These are phyloP conservation scores for Mucor ambiguus DNA, from an alignment of 371 early-diverging fungal genomes.

Conservation along the genomic window DNA sequence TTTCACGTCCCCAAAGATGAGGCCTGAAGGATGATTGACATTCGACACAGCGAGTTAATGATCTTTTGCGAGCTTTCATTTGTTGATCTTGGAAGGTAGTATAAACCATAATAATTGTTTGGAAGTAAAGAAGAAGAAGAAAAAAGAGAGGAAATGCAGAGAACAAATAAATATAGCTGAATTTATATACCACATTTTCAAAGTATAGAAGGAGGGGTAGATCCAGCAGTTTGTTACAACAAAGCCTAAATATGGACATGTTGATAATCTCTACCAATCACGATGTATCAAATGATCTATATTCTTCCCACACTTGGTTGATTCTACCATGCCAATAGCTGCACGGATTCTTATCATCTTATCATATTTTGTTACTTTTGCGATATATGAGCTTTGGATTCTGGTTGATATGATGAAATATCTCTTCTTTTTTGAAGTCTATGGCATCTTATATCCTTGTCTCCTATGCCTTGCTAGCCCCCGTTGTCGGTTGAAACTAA, in stretches of 20 bases:
- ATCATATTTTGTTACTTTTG: not conserved
- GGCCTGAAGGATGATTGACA: constrained; percentile 39
- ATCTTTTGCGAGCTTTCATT: constrained; percentile 35
- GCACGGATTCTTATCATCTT: constrained; percentile 13
- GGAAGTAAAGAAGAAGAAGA: not conserved
- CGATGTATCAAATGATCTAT: constrained; percentile 28
- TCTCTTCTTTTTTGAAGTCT: not conserved
- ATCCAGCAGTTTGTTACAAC: not conserved
- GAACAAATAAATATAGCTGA: constrained; percentile 6
- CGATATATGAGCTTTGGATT: not conserved
- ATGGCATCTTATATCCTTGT: not conserved
- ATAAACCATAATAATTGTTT: constrained; percentile 18
- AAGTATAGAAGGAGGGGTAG: constrained; percentile 12
- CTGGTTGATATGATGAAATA: not conserved
- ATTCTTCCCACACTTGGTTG: constrained; percentile 23
- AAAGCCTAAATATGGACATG: not conserved
- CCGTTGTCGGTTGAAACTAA: not conserved
- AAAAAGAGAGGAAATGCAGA: constrained; percentile 13
- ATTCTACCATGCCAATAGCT: constrained; percentile 2
- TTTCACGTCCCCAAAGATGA: constrained; percentile 43
- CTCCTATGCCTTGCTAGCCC: not conserved
- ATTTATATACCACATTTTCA: constrained; percentile 3
- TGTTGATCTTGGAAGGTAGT: constrained; percentile 16
- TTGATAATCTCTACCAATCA: constrained; percentile 37
- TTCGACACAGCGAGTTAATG: constrained; percentile 41